phyloP scores from a whole-genome alignment of 139 green algal species.

The Penium margaritaceum region DNA sequence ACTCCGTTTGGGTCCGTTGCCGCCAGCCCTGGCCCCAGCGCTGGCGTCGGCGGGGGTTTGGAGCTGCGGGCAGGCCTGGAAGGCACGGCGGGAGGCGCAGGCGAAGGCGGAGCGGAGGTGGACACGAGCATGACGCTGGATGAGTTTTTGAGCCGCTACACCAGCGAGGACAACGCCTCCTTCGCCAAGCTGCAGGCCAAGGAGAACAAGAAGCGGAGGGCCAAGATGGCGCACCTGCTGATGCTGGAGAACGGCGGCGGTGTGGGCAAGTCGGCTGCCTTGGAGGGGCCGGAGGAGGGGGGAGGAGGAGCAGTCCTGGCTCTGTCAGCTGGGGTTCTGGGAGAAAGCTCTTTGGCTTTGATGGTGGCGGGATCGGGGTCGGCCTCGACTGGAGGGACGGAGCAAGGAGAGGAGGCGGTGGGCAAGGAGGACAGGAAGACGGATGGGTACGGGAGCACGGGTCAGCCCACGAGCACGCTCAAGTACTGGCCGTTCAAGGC shows the following conservation, averaged over 20 bases:
- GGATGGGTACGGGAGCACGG: constrained; percentile 43
- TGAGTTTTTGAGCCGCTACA: constrained; percentile 42
- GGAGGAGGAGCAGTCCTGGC: not conserved
- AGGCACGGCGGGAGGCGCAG: too few relatives aligned
- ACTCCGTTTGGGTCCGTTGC: too few relatives aligned
- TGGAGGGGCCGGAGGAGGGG: not conserved
- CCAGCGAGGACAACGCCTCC: constrained; percentile 47
- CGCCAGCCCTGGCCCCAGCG: too few relatives aligned
- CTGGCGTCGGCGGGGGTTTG: too few relatives aligned
- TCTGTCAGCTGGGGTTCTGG: too few relatives aligned
- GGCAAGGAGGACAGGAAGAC: not conserved
- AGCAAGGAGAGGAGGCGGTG: not conserved
- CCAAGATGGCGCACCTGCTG: constrained; percentile 26
- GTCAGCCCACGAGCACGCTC: constrained; percentile 22
- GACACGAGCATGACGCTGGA: constrained; percentile 39
- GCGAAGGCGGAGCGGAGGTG: not conserved
- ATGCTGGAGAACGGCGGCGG: not conserved
- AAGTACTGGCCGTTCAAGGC: constrained; percentile 27
- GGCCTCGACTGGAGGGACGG: not conserved
- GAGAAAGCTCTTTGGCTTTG: too few relatives aligned
- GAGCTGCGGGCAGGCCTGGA: too few relatives aligned
- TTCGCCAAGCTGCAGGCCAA: constrained; percentile 39
- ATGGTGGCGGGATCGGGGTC: not conserved
- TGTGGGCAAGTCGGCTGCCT: not conserved
- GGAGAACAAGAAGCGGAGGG: constrained; percentile 7